Evolutionary conservation across 116 monocot species (phyloP), one percentile per base, ranked within the genome.

Genomic region (Cymodocea nodosa): DNA sequence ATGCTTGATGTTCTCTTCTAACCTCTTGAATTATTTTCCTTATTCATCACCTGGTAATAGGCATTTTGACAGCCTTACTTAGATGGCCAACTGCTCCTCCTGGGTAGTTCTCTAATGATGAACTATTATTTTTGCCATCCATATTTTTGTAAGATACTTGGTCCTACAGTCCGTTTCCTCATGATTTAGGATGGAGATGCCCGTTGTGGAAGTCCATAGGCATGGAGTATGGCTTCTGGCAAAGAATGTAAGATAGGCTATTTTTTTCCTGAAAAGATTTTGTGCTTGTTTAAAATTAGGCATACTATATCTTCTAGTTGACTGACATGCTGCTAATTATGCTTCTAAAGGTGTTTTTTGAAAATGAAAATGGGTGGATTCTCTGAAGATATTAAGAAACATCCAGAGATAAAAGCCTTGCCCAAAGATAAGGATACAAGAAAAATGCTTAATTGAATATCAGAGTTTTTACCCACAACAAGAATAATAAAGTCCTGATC

Each of bases 41-140:
- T 70, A 17, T 55, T 51, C 10, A 15, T 44, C 60, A 19, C 59
- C 64, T 81, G 66, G 51, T 70, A 23, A 51, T 56, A 94, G 97
- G 97, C 68, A 61, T 68, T 76, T 77, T 91, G 20, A 97, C 92
- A 74, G 91, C 92, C 39, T 76, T 97, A 61, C 76, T 97, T 23
- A 81, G 97, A 72, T 97, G 97, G 97, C 97, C 97, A 76, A 97
- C 97, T 50, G 69, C 97, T 82, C 97, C 92, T 52, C 67, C 82
- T 69, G 88, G 80, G 97, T 91, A 97, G 18, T n/a, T 65, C 51
- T 15, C 9, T 15, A 4, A 22, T 56, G 8, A 56, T 35, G 3
- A 15, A 37, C 44, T 23, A 51, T 23, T 50, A 24, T 50, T 22
- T 24, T 15, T 48, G 8, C 44, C 22, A 36, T 51, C 7, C 50